Conservation (phyloP, 768 basidiomycete species). For the Punctularia strigosozonata region DNA sequence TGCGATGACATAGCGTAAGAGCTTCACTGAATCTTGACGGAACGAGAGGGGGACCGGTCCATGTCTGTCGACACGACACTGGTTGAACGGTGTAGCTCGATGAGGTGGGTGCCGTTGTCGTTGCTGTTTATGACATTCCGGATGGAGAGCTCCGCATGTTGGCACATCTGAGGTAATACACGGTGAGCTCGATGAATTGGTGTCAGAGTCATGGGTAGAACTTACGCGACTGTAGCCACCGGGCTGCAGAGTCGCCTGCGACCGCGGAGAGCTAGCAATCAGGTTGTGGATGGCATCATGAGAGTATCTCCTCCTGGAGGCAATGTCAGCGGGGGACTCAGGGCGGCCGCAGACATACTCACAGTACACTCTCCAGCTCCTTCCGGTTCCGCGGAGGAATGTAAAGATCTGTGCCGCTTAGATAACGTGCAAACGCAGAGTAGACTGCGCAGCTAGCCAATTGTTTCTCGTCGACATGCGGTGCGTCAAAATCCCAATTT, state of each 20-base stretch:
- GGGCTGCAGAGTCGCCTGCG: constrained; percentile 48
- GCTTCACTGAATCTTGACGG: constrained; percentile 33
- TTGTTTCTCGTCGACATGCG: constrained; percentile 59
- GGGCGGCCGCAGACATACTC: constrained; percentile 16
- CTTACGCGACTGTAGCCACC: constrained; percentile 45
- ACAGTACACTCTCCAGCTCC: constrained; percentile 69
- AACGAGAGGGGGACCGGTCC: constrained; percentile 21
- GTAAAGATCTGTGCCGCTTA: constrained; percentile 60
- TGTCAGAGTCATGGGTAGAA: constrained; percentile 3
- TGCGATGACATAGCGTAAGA: no score
- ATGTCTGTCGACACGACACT: constrained; percentile 20
- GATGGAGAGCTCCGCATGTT: constrained; percentile 62
- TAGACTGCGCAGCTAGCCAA: constrained; percentile 75
- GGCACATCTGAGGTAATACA: constrained; percentile 38
- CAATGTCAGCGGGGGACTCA: background rate
- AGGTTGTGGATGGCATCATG: constrained; percentile 76
- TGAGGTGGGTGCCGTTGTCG: constrained; percentile 54
- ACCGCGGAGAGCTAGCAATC: constrained; percentile 58
- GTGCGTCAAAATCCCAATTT: constrained; percentile 61
- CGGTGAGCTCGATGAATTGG: background rate
- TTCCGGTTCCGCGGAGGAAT: constrained; percentile 50
- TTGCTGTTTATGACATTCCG: constrained; percentile 53
- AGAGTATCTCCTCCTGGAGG: constrained; percentile 54
- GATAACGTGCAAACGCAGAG: constrained; percentile 64
- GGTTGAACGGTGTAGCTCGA: constrained; percentile 40